Percentiles rank a stretch among this genome's conserved stretches.
These are phyloP conservation scores for Crataegus laevigata DNA, from an alignment of 306 rosid species.

Conservation along the genomic window DNA sequence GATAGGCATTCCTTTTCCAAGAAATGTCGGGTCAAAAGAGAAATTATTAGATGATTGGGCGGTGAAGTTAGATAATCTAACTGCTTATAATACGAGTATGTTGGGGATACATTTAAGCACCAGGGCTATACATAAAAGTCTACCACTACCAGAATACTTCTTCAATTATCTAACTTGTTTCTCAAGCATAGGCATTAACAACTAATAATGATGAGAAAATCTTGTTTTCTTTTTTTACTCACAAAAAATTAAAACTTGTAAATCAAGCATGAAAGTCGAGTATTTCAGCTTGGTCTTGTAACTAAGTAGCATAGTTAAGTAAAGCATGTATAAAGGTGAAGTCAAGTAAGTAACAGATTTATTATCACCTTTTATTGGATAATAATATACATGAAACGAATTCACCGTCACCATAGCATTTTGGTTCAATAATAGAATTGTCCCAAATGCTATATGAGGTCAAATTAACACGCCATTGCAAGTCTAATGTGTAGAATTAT, in stretches of 20 bases:
- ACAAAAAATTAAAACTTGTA: background rate
- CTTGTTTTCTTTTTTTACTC: background rate
- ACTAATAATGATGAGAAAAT: background rate
- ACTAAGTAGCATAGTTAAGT: no score
- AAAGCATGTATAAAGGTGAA: no score
- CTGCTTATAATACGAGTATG: background rate
- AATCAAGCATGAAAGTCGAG: no score
- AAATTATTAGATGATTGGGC: background rate
- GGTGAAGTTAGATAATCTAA: constrained; percentile 14
- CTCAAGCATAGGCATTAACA: background rate
- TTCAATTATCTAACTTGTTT: background rate
- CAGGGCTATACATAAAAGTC: background rate
- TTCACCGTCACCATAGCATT: no score
- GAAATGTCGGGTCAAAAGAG: constrained; percentile 11
- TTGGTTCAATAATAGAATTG: no score
- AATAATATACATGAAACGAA: no score
- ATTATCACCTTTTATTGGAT: no score
- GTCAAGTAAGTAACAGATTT: no score
- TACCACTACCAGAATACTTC: background rate
- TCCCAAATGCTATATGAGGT: no score
- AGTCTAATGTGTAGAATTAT: no score
- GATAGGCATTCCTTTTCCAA: background rate
- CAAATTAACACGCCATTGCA: no score
- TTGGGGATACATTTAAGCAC: background rate
- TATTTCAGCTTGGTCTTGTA: no score